Evolutionary conservation across 1,139 yeast species (phyloP), one percentile per base, ranked within the genome.

Genomic region (Yamadazyma pseudoaaseri): DNA sequence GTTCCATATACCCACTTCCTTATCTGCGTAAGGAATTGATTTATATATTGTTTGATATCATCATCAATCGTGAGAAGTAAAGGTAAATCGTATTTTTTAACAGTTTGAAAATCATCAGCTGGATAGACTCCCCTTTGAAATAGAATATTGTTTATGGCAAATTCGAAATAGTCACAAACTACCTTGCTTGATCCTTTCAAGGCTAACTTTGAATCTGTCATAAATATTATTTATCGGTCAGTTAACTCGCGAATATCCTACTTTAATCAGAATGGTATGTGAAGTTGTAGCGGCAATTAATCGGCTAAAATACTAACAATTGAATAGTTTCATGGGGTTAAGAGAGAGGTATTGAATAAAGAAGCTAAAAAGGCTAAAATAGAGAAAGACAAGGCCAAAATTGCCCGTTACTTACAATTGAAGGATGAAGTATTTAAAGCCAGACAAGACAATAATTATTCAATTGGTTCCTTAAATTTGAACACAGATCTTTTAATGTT

Each of bases 91-190:
- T 87, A 90, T 55, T 87, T 87, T 46, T 78, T 74, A 3, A 86
- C 90, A 1, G 83, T 72, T 40, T 76, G 76, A 58, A 90, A 90
- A 54, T 87, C 96, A 47, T 86, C 96, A 2, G 86, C 73, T 0
- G 96, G 96, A 51, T 90, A 90, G 25, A 90, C 82, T 0, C 96
- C 96, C 35, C 97, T 65, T 55, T 90, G 97, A 57, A 84, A 90
- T 5, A 90, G 70, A 21, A 90, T 86, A 39, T 82, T 79, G 55
- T 86, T 83, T 41, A 86, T 79, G 38, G 90, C 79, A 53, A 78
- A 86, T 50, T 85, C 84, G 52, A 89, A 89, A 61, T 86, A 89
- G 59, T 89, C 96, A 2, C 92, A 77, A 1, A 87, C 87, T 1
- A 76, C 70, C 43, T 81, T 78, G 23, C 92, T 78, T 0, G 95